A percentile compares a stretch with the other conserved stretches of the same genome.
phyloP scores from a whole-genome alignment of 2,329 filamentous ascomycete species.

The Dryadomyces quercus-mongolicae region DNA sequence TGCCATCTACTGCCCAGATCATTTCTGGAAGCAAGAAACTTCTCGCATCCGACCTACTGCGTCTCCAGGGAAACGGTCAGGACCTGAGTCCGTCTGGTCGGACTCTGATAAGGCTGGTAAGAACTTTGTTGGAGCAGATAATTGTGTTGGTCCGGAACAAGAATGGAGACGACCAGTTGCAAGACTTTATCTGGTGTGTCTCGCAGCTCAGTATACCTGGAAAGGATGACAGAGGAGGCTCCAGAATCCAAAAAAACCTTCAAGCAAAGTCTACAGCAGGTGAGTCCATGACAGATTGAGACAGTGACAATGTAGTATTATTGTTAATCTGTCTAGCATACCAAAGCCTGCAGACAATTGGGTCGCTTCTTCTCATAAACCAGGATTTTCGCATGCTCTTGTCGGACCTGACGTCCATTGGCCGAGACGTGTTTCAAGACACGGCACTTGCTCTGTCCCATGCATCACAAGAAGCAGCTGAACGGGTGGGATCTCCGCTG shows the following conservation, averaged over 20 bases:
- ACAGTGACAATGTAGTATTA: neutral
- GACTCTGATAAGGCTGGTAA: conserved; percentile 57
- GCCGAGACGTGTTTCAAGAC: conserved; percentile 75
- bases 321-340: conserved; percentile 47
- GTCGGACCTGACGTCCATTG: conserved; percentile 65
- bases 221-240: neutral
- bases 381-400: conserved; percentile 82
- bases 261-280: neutral
- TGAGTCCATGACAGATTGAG: neutral
- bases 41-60: too few relatives aligned
- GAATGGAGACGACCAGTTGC: conserved; percentile 73
- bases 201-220: conserved; percentile 45
- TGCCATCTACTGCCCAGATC: conserved; percentile 81
- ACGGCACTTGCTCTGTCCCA: conserved; percentile 69
- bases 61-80: conserved; percentile 17
- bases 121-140: conserved; percentile 64
- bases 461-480: conserved; percentile 61
- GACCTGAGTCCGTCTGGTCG: conserved; percentile 70
- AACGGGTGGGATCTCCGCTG: conserved; percentile 38
- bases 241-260: neutral
- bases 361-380: conserved; percentile 77
- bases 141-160: conserved; percentile 75
- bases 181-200: conserved; percentile 84
- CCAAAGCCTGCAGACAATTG: conserved; percentile 70
- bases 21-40: conserved; percentile 30